phyloP scores from a whole-genome alignment of 495 filamentous ascomycete genomes.

The Penicillium lagena region DNA sequence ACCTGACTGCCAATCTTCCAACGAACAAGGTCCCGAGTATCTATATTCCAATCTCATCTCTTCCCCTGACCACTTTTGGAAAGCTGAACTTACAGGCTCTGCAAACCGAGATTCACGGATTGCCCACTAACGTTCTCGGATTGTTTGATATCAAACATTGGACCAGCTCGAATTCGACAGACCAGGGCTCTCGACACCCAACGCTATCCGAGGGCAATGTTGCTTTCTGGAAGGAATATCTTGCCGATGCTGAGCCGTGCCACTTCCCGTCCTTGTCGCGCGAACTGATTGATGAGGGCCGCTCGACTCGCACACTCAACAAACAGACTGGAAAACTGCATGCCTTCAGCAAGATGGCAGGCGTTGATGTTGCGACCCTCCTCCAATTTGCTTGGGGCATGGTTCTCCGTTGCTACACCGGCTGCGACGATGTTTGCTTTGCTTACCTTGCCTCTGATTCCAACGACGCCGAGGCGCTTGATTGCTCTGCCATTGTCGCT shows the following conservation, averaged over 20 bases:
- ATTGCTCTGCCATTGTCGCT: constrained; percentile 10
- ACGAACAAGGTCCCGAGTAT: constrained; percentile 52
- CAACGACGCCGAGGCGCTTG: constrained; percentile 12
- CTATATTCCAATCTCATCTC: constrained; percentile 47
- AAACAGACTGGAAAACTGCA: constrained; percentile 26
- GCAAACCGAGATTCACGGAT: constrained; percentile 6
- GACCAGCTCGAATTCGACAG: constrained; percentile 4
- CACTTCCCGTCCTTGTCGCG: constrained; percentile 40
- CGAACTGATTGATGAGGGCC: background rate
- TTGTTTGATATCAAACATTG: constrained; percentile 13
- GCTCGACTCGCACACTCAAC: constrained; percentile 13
- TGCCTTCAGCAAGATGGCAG: constrained; percentile 23
- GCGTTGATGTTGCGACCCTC: constrained; percentile 21
- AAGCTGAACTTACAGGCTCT: constrained; percentile 38
- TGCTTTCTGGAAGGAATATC: constrained; percentile 46
- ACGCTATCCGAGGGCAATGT: constrained; percentile 17
- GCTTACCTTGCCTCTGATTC: constrained; percentile 31
- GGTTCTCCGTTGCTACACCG: constrained; percentile 46
- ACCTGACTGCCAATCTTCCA: constrained; percentile 22
- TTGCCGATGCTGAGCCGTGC: constrained; percentile 46
- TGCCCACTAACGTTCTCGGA: constrained; percentile 6
- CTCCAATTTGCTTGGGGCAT: constrained; percentile 50
- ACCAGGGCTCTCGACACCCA: constrained; percentile 1
- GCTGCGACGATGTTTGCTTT: constrained; percentile 49
- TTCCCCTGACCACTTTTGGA: constrained; percentile 47